These are phyloP conservation scores for Begonia fuchsioides DNA, from an alignment of 306 rosid genomes.

Conservation along the genomic window DNA sequence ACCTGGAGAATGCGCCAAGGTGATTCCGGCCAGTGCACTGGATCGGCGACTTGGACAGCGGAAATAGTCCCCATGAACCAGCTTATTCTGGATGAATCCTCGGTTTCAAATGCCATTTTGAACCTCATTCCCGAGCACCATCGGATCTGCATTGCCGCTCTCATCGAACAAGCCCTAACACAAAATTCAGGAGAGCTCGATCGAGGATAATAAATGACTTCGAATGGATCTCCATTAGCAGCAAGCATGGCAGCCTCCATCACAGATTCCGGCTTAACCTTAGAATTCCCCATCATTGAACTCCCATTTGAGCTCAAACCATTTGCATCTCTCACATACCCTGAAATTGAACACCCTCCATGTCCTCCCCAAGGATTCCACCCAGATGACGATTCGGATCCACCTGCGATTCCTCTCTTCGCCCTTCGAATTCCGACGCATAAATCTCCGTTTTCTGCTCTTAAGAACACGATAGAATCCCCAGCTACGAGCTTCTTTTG, in stretches of 20 bases:
- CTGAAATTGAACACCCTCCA: too few relatives aligned
- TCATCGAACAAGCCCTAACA: constrained; percentile 58
- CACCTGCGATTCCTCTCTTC: constrained; percentile 61
- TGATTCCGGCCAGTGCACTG: constrained; percentile 73
- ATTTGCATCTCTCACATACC: too few relatives aligned
- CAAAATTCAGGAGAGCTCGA: constrained; percentile 83
- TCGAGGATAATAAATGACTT: constrained; percentile 78
- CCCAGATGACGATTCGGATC: constrained; percentile 42
- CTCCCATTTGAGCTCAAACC: constrained; percentile 24
- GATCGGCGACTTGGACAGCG: constrained; percentile 63
- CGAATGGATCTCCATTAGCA: constrained; percentile 58
- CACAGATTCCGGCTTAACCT: constrained; percentile 61
- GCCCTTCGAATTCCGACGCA: constrained; percentile 85
- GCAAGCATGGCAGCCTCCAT: constrained; percentile 67
- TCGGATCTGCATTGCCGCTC: constrained; percentile 47
- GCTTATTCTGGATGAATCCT: constrained; percentile 74
- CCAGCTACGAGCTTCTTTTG: constrained; percentile 89
- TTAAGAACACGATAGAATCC: constrained; percentile 71
- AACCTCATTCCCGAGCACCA: constrained; percentile 84
- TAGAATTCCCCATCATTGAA: constrained; percentile 31
- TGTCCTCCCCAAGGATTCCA: too few relatives aligned
- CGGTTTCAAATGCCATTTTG: constrained; percentile 93
- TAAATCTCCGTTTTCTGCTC: constrained; percentile 72
- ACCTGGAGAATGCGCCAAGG: constrained; percentile 99
- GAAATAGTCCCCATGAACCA: constrained; percentile 96